These are phyloP conservation scores for Trichophyton schoenleinii DNA, from an alignment of 2,329 filamentous ascomycete species.

Conservation along the genomic window DNA sequence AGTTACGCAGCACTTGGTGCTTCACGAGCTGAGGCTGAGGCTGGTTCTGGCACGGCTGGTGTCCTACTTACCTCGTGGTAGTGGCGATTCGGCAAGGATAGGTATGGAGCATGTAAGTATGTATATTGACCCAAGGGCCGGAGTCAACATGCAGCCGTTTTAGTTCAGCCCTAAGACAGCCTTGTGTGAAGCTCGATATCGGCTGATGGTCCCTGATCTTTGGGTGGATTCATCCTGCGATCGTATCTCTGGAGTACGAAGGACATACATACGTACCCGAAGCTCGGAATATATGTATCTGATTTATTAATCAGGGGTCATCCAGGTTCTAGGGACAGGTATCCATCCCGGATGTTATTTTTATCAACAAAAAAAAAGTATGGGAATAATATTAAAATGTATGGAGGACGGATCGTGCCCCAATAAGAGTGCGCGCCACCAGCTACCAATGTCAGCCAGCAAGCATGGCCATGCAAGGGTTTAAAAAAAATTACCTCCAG, in stretches of 20 bases:
- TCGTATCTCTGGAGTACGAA: neutral
- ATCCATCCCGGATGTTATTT: neutral
- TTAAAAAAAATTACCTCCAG: slow-evolving; percentile 2
- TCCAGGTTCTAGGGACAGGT: neutral
- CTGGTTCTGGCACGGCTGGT: neutral
- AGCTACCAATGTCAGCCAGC: neutral
- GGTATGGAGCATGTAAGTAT: neutral
- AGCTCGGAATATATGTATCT: neutral
- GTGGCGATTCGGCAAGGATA: slow-evolving; percentile 1
- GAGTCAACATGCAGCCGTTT: neutral
- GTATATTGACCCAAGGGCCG: neutral
- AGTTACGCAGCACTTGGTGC: neutral
- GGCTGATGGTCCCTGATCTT: neutral
- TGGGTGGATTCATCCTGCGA: neutral
- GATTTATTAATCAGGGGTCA: slow-evolving; percentile 1
- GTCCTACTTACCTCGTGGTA: neutral
- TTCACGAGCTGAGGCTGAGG: neutral
- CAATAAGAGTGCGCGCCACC: neutral
- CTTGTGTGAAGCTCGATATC: neutral
- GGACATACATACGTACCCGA: neutral
- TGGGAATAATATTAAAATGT: neutral
- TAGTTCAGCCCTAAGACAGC: slow-evolving; percentile 2
- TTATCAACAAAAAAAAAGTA: neutral
- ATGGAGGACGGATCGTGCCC: neutral
- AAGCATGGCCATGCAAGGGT: slow-evolving; percentile 2